Evolutionary conservation across 2,329 filamentous ascomycete species (phyloP), one percentile per base, ranked within the genome.

Genomic region (Karstenula rhodostoma): DNA sequence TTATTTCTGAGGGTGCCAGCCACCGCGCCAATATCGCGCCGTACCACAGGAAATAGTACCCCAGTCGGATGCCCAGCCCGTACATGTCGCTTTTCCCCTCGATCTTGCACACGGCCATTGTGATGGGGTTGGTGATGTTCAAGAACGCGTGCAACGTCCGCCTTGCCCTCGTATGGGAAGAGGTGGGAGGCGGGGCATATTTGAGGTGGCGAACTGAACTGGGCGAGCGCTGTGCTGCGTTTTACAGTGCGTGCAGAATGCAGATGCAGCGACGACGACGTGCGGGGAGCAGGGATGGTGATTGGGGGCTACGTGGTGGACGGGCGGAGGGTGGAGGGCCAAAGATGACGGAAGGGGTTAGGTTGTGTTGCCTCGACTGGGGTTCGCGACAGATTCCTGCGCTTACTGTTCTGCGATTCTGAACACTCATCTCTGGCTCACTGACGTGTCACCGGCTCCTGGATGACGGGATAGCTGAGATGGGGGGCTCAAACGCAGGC

Each of bases 11-110:
- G 19, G 66, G 71, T 9, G 69, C 60, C 13, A 75, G 52, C 44
- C 64, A 70, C 15, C 68, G 63, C 9, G 72, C 67, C 6, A 73
- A 49, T 5, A 70, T 67, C 9, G 60, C 63, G 1, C 70, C 67
- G 33, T 68, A 60, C 73, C 72, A 76, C 58, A 72, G 71, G 2
- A 75, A 50, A 50, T 76, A 76, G 50, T 68, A 67, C 40, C 72
- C 73, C 10, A 77, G 58, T 13, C 73, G 67, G 40, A 77, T 75
- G 1, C 74, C 74, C 19, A 75, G 66, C 0, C 74, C 73, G 55
- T 76, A 77, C 50, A 73, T 69, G 48, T 76, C 73, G 27, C 63
- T 58, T 49, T 73, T 72, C 1, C 72, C 73, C 13, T 55, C 22
- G 46, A 74, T 69, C 15, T 48, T 56, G 49, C 66, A 68, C 17